phyloP scores from a whole-genome alignment of 139 green algal species.

The Picochlorum sp. region DNA sequence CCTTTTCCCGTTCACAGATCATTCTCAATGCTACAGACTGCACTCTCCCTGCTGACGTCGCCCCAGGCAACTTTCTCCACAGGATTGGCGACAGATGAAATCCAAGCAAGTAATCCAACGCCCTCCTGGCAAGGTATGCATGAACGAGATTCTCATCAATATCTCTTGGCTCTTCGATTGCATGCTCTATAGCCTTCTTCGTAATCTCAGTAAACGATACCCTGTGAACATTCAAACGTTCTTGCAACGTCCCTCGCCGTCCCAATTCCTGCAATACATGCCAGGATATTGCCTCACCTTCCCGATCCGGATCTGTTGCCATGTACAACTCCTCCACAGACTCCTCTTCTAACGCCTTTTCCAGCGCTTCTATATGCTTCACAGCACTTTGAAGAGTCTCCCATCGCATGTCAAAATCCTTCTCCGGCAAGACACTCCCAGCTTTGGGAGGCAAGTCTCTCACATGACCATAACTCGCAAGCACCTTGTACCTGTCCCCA shows the following conservation, averaged over 20 bases:
- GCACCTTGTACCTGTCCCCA: conserved; percentile 44
- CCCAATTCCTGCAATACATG: conserved; percentile 75
- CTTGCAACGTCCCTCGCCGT: conserved; percentile 17
- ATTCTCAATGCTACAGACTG: conserved; percentile 85
- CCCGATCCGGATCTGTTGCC: conserved; percentile 89
- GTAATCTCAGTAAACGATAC: conserved; percentile 83
- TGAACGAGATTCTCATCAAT: conserved; percentile 66
- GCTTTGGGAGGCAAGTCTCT: conserved; percentile 62
- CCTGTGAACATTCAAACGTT: neutral
- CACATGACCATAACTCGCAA: conserved; percentile 87
- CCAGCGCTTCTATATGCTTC: conserved; percentile 30
- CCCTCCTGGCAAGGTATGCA: conserved; percentile 77
- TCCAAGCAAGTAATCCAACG: conserved; percentile 90
- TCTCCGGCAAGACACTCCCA: conserved; percentile 51
- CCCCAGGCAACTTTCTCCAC: conserved; percentile 79
- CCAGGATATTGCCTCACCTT: conserved; percentile 96
- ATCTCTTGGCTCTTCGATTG: conserved; percentile 51
- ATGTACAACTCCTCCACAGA: conserved; percentile 39
- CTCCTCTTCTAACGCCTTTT: conserved; percentile 4
- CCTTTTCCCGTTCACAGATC: conserved; percentile 70
- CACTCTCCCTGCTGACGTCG: conserved; percentile 59
- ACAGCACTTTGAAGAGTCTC: conserved; percentile 14
- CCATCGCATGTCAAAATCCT: conserved; percentile 49
- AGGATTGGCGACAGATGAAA: conserved; percentile 83
- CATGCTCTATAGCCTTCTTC: conserved; percentile 54